Conservation (phyloP, 2,329 filamentous ascomycete genomes). For the Trichoderma atrobrunneum region DNA sequence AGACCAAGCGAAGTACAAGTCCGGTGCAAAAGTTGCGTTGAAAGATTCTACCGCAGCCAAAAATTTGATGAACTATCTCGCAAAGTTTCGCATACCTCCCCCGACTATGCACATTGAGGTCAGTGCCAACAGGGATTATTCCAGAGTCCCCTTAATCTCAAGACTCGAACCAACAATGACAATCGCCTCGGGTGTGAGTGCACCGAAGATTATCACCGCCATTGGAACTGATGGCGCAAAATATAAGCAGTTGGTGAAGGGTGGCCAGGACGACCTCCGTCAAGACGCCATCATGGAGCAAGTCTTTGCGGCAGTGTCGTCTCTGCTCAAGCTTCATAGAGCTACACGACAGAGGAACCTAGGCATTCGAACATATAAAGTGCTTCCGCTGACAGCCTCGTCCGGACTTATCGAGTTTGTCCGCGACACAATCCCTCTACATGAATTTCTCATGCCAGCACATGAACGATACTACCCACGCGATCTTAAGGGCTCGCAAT, state of each 20-base stretch:
- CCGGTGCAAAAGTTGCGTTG: constrained; percentile 61
- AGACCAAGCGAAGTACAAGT: constrained; percentile 64
- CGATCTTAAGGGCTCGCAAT: constrained; percentile 72
- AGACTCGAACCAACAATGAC: constrained; percentile 73
- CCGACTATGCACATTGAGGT: constrained; percentile 85
- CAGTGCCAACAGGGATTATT: constrained; percentile 71
- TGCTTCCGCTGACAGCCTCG: constrained; percentile 78
- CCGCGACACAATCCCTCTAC: constrained; percentile 83
- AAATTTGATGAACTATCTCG: constrained; percentile 60
- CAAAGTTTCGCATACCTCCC: constrained; percentile 71
- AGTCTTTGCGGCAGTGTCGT: constrained; percentile 94
- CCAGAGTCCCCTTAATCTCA: constrained; percentile 67
- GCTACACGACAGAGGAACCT: constrained; percentile 84
- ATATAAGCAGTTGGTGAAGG: constrained; percentile 93
- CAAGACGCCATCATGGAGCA: constrained; percentile 99
- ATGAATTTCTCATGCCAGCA: constrained; percentile 88
- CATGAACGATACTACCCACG: constrained; percentile 83
- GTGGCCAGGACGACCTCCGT: constrained; percentile 90
- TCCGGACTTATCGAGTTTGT: constrained; percentile 98
- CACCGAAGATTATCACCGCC: constrained; percentile 88
- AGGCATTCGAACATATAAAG: constrained; percentile 94
- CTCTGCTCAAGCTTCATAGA: constrained; percentile 80
- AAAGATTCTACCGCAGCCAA: constrained; percentile 62
- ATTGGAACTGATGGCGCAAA: constrained; percentile 71
- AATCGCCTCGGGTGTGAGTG: constrained; percentile 86